Conservation (phyloP, 2,329 filamentous ascomycete genomes). For the Paramyrothecium roridum region DNA sequence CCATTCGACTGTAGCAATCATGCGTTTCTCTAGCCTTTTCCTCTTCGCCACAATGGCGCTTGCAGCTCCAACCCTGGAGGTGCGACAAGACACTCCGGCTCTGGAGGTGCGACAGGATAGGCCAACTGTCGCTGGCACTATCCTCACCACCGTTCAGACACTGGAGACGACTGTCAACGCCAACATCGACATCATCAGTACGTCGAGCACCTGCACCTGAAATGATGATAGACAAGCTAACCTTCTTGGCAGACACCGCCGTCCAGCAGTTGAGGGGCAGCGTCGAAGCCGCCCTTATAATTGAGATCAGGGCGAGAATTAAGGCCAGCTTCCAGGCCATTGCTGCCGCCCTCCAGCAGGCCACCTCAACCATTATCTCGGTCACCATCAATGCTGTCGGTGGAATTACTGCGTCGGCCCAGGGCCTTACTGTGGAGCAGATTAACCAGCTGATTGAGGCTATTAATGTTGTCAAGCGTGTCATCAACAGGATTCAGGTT, state of each 20-base stretch:
- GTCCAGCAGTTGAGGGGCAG: neutral
- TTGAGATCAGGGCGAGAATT: neutral
- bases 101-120: constrained; percentile 1
- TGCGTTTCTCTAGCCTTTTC: neutral
- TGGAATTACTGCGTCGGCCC: neutral
- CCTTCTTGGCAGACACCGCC: neutral
- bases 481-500: neutral
- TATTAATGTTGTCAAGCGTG: neutral
- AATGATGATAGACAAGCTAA: neutral
- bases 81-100: neutral
- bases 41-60: neutral
- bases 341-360: neutral
- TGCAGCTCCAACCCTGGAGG: neutral
- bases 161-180: neutral
- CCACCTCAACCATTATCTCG: constrained; percentile 1
- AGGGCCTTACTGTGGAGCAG: constrained; percentile 2
- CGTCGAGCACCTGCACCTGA: neutral
- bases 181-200: constrained; percentile 6
- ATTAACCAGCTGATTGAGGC: constrained; percentile 2
- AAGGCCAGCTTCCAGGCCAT: constrained; percentile 3
- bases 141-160: constrained; percentile 1
- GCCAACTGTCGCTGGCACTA: constrained; percentile 1
- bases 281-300: neutral
- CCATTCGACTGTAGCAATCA: neutral
- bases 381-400: constrained; percentile 2